Evolutionary conservation across 2,329 filamentous ascomycete species (phyloP).

Genomic region (Thielaviopsis euricoi): DNA sequence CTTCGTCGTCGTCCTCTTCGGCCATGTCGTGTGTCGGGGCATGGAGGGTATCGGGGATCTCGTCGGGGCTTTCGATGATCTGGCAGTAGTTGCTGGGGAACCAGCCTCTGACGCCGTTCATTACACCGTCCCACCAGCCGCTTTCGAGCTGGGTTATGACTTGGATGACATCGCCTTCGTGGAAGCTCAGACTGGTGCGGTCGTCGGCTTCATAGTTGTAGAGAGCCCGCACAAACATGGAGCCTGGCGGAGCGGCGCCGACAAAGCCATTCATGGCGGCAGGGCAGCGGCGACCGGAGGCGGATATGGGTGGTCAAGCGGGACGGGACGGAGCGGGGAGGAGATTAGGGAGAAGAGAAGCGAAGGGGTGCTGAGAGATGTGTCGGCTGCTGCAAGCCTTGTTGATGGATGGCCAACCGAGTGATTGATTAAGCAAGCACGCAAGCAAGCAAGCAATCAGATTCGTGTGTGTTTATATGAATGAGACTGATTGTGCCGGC

Average conservation of each 20-base stretch:
- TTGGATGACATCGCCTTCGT: conserved; percentile 92
- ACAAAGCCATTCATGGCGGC: conserved; percentile 43
- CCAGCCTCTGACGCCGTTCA: conserved; percentile 93
- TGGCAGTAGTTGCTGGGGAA: conserved; percentile 99
- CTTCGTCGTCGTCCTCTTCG: conserved; percentile 30
- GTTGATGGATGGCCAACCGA: too few relatives aligned
- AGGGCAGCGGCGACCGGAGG: not conserved
- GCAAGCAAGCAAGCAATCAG: too few relatives aligned
- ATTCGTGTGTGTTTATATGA: too few relatives aligned
- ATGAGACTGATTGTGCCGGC: too few relatives aligned
- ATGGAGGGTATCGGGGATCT: conserved; percentile 40
- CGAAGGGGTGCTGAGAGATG: not conserved
- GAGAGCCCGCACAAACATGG: conserved; percentile 84
- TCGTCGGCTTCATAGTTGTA: conserved; percentile 99
- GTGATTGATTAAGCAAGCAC: too few relatives aligned
- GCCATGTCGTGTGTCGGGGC: not conserved
- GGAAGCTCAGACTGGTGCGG: conserved; percentile 89
- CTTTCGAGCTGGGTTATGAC: conserved; percentile 96
- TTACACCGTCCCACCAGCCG: conserved; percentile 98
- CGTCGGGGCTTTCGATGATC: conserved; percentile 61
- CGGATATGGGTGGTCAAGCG: not conserved
- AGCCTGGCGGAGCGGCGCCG: conserved; percentile 42
- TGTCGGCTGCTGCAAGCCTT: too few relatives aligned
- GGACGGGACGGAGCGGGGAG: too few relatives aligned
- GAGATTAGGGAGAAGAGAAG: not conserved